Evolutionary conservation across 1,139 yeast species (phyloP).

Genomic region (Blastobotrys indianensis): DNA sequence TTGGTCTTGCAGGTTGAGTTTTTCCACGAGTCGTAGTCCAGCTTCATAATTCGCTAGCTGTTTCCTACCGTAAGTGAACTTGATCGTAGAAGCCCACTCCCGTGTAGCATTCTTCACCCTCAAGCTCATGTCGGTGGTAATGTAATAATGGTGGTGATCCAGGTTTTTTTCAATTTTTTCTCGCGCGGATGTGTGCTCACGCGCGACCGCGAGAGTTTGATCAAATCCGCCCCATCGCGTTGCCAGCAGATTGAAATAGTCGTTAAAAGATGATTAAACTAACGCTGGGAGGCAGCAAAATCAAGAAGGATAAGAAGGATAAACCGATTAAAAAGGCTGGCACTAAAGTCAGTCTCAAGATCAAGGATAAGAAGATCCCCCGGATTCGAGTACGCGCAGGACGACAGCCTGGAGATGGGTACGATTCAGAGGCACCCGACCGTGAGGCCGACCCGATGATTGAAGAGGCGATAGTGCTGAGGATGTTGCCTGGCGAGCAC

Average conservation of each 20-base stretch:
- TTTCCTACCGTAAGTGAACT: conserved; percentile 5
- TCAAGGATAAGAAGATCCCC: conserved; percentile 39
- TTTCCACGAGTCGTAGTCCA: conserved; percentile 8
- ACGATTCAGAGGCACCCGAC: conserved; percentile 96
- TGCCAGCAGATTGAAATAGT: conserved; percentile 10
- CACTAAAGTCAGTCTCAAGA: conserved; percentile 25
- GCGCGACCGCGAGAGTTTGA: not conserved
- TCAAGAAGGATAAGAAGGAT: conserved; percentile 25
- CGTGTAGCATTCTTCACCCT: conserved; percentile 12
- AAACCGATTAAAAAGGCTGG: conserved; percentile 38
- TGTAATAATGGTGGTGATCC: not conserved
- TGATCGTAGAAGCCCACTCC: conserved; percentile 9
- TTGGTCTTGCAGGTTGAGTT: not conserved
- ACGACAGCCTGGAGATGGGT: conserved; percentile 87
- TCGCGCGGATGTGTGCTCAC: not conserved
- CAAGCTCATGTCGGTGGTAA: not conserved
- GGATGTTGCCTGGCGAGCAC: conserved; percentile 76
- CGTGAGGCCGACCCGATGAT: conserved; percentile 89
- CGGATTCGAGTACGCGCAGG: conserved; percentile 76
- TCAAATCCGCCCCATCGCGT: not conserved
- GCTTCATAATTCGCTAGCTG: conserved; percentile 7
- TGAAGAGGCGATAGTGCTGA: conserved; percentile 76
- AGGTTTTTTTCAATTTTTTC: not conserved
- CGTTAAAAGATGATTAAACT: conserved; percentile 26
- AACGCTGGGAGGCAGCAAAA: conserved; percentile 20